Conservation (phyloP, 1,284 basidiomycete species). For the Naganishia liquefaciens region DNA sequence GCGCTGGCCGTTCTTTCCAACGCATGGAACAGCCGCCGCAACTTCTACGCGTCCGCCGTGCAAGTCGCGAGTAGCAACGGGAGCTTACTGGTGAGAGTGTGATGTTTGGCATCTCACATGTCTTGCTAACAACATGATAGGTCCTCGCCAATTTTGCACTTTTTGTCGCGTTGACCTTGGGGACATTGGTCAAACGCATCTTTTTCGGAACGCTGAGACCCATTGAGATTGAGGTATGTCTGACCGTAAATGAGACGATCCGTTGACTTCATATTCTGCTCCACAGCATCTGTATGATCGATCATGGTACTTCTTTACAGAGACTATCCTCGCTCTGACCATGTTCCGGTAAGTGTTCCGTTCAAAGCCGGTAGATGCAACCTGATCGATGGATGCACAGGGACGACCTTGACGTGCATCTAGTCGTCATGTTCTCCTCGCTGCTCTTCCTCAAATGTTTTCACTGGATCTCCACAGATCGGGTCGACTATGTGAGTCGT, state of each 20-base stretch:
- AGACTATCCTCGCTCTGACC: slow-evolving; percentile 90
- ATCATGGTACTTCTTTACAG: slow-evolving; percentile 96
- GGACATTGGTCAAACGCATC: slow-evolving; percentile 75
- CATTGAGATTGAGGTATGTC: slow-evolving; percentile 83
- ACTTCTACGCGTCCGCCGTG: slow-evolving; percentile 92
- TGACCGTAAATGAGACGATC: slow-evolving; percentile 13
- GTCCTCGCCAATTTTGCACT: slow-evolving; percentile 90
- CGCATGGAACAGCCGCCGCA: slow-evolving; percentile 70
- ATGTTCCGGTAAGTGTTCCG: slow-evolving; percentile 70
- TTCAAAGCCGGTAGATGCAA: too few relatives aligned
- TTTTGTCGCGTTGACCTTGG: slow-evolving; percentile 72
- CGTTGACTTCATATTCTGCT: not conserved
- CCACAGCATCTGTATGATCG: slow-evolving; percentile 85
- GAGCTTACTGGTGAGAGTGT: slow-evolving; percentile 80
- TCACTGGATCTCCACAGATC: slow-evolving; percentile 92
- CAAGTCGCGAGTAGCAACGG: slow-evolving; percentile 89
- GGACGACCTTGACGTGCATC: slow-evolving; percentile 88
- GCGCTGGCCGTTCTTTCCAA: slow-evolving; percentile 71
- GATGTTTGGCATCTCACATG: slow-evolving; percentile 31
- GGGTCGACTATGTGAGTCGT: slow-evolving; percentile 84
- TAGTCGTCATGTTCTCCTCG: slow-evolving; percentile 87
- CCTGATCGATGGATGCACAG: slow-evolving; percentile 34
- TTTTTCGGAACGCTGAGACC: slow-evolving; percentile 90
- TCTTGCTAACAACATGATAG: slow-evolving; percentile 54
- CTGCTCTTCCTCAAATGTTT: slow-evolving; percentile 95